Evolutionary conservation across 208 protist species (phyloP).

Genomic region (Acanthamoeba culbertsoni): DNA sequence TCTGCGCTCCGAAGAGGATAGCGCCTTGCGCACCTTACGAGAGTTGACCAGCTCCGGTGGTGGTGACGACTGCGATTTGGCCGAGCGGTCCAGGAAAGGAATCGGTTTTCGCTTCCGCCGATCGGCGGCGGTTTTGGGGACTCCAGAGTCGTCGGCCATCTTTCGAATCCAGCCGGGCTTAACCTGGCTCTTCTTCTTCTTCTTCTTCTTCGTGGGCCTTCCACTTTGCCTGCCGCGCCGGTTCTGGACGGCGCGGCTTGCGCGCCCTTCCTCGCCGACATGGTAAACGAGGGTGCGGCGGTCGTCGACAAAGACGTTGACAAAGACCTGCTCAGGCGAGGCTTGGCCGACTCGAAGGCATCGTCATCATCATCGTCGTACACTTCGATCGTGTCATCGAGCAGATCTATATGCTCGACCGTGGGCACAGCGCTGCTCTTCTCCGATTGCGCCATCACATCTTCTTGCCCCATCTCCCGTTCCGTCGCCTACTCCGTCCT

Average conservation of each 20-base stretch:
- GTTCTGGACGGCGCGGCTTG: no score
- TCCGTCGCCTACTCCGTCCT: no score
- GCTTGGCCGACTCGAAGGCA: neutral
- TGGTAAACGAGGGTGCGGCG: neutral
- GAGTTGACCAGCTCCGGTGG: neutral
- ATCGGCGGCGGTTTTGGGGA: neutral
- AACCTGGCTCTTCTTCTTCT: neutral
- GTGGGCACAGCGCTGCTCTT: no score
- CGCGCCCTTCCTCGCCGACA: no score
- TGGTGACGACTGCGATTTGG: neutral
- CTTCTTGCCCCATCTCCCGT: no score
- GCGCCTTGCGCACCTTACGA: neutral
- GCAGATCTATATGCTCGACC: slow-evolving; percentile 15
- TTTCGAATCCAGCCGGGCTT: neutral
- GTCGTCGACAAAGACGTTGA: neutral
- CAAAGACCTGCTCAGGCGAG: neutral
- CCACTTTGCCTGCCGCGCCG: no score
- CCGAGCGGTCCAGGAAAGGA: neutral
- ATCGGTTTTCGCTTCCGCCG: neutral
- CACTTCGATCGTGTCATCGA: neutral
- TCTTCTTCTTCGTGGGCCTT: neutral
- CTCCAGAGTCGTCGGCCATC: neutral
- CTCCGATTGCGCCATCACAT: no score
- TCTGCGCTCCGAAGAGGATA: neutral
- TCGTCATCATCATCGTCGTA: no score